Evolutionary conservation across 176 grass and related monocot species (phyloP).

Genomic region (Stipa capillata): DNA sequence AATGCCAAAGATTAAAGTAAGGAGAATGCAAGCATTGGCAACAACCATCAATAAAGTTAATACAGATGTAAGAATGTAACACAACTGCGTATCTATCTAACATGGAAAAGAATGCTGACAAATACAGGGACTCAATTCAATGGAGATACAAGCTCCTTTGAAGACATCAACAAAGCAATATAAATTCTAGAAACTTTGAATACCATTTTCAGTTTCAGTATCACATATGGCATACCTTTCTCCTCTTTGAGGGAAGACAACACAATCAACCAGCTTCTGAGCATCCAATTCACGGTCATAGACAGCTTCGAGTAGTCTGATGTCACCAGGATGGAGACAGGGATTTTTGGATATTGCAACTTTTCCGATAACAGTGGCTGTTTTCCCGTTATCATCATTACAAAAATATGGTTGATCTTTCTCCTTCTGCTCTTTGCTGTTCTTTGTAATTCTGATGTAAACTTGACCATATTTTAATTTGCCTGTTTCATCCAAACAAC

Average conservation of each 20-base stretch:
- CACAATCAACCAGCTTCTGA: constrained; percentile 68
- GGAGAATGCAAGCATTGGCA: neutral
- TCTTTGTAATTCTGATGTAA: constrained; percentile 75
- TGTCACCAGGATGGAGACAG: constrained; percentile 92
- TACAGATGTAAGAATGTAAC: neutral
- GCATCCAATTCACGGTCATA: constrained; percentile 58
- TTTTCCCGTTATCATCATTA: constrained; percentile 24
- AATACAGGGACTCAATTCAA: constrained; percentile 11
- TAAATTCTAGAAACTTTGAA: neutral
- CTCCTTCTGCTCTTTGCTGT: constrained; percentile 47
- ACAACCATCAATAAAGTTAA: constrained; percentile 4
- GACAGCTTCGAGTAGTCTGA: constrained; percentile 84
- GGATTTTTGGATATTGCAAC: constrained; percentile 83
- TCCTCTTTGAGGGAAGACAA: constrained; percentile 84
- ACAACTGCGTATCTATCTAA: constrained; percentile 3
- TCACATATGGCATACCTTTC: constrained; percentile 60
- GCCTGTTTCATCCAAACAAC: constrained; percentile 82
- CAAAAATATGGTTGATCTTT: constrained; percentile 41
- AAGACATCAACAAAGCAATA: constrained; percentile 4
- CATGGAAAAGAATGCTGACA: neutral
- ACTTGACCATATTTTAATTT: constrained; percentile 80
- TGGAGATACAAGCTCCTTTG: neutral
- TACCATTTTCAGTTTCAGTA: constrained; percentile 17
- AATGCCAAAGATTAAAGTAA: constrained; percentile 14
- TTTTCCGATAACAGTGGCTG: constrained; percentile 58